These are phyloP conservation scores for Juglanconis juglandina DNA, from an alignment of 2,329 filamentous ascomycete species.

Conservation along the genomic window DNA sequence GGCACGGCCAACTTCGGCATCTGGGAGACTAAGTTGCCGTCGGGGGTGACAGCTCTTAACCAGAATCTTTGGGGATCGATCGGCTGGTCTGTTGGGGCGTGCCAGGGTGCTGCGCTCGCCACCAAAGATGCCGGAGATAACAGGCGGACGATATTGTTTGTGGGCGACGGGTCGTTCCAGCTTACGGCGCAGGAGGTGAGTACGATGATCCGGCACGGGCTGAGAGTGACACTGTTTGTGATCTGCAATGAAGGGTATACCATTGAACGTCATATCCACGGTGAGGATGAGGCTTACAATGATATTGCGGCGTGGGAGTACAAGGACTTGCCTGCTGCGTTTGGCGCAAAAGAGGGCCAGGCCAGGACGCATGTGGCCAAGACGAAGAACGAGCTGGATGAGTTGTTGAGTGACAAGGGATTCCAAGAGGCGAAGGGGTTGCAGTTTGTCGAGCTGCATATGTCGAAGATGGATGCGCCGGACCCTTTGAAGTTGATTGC, in stretches of 20 bases:
- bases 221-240: slow-evolving; percentile 31
- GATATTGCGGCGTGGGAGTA: slow-evolving; percentile 32
- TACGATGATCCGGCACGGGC: slow-evolving; percentile 32
- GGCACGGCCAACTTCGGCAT: slow-evolving; percentile 87
- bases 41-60: slow-evolving; percentile 67
- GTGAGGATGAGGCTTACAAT: slow-evolving; percentile 25
- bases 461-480: slow-evolving; percentile 77
- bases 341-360: slow-evolving; percentile 57
- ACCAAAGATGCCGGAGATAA: slow-evolving; percentile 13
- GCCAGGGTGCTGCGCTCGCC: slow-evolving; percentile 25
- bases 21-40: slow-evolving; percentile 78
- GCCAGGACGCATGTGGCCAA: slow-evolving; percentile 64
- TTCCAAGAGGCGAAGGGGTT: slow-evolving; percentile 57
- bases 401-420: slow-evolving; percentile 59
- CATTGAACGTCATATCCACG: slow-evolving; percentile 37
- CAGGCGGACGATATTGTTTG: slow-evolving; percentile 28
- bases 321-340: slow-evolving; percentile 62
- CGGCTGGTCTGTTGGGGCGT: slow-evolving; percentile 26
- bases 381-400: slow-evolving; percentile 65
- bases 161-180: slow-evolving; percentile 35
- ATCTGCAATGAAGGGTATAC: slow-evolving; percentile 37
- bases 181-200: slow-evolving; percentile 35
- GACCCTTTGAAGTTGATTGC: slow-evolving; percentile 66
- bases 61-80: slow-evolving; percentile 31
- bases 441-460: slow-evolving; percentile 78